These are phyloP conservation scores for Aspergillus quadricinctus DNA, from an alignment of 2,329 filamentous ascomycete genomes.

Conservation along the genomic window DNA sequence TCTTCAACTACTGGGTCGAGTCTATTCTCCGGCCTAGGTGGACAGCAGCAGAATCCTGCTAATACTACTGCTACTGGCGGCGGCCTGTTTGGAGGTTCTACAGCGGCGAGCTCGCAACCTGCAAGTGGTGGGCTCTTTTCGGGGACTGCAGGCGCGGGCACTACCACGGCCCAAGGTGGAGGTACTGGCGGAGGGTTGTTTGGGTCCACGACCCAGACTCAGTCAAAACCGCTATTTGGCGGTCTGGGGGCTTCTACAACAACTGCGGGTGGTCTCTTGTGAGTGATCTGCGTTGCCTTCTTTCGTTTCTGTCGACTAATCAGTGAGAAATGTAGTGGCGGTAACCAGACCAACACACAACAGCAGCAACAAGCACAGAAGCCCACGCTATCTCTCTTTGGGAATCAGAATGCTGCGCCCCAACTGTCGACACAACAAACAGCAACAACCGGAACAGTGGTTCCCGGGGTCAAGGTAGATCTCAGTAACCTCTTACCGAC, in stretches of 20 bases:
- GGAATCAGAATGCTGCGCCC: constrained; percentile 27
- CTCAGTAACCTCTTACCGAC: constrained; percentile 74
- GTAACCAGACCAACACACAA: constrained; percentile 21
- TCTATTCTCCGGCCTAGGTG: constrained; percentile 29
- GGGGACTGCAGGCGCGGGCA: constrained; percentile 11
- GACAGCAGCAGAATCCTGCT: constrained; percentile 25
- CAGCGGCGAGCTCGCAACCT: constrained; percentile 28
- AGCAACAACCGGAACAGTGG: constrained; percentile 32
- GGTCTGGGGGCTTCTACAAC: constrained; percentile 26
- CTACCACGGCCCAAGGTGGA: constrained; percentile 19
- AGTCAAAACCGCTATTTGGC: constrained; percentile 33
- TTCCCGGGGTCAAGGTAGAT: constrained; percentile 74
- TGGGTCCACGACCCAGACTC: constrained; percentile 30
- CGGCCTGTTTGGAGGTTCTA: constrained; percentile 26
- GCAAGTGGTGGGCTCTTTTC: constrained; percentile 24
- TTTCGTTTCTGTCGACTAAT: neutral
- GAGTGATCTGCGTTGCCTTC: constrained; percentile 14
- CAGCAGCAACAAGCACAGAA: constrained; percentile 48
- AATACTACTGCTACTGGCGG: constrained; percentile 21
- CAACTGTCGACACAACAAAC: constrained; percentile 32
- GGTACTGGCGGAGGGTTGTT: constrained; percentile 31
- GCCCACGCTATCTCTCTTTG: constrained; percentile 38
- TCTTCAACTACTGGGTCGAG: constrained; percentile 25
- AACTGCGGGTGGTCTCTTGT: constrained; percentile 31
- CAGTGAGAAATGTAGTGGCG: constrained; percentile 14